These are phyloP conservation scores for Crucihimalaya himalaica DNA, from an alignment of 345 rosid species.

Conservation along the genomic window DNA sequence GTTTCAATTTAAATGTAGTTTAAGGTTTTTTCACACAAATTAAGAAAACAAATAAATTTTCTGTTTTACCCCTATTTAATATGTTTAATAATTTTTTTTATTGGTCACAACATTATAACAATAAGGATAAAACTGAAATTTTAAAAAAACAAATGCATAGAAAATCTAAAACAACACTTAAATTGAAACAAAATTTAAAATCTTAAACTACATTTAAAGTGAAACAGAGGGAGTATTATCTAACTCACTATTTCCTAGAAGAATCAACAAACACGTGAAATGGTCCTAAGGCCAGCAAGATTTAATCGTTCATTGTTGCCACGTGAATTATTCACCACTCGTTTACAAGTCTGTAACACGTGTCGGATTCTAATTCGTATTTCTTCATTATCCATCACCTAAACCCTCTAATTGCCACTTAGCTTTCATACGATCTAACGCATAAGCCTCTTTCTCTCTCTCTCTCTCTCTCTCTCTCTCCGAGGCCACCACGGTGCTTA, in stretches of 20 bases:
- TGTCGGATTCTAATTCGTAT: background rate
- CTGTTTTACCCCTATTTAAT: too few relatives aligned
- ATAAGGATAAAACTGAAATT: too few relatives aligned
- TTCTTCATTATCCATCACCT: background rate
- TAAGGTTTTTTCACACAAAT: too few relatives aligned
- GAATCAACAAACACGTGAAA: conserved; percentile 20
- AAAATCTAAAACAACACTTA: too few relatives aligned
- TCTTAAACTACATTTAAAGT: too few relatives aligned
- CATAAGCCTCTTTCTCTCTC: conserved; percentile 1
- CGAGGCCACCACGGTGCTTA: background rate
- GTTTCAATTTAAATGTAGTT: too few relatives aligned
- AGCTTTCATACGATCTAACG: background rate
- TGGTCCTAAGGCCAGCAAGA: background rate
- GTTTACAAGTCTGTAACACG: background rate
- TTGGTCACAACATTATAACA: too few relatives aligned
- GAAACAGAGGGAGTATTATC: too few relatives aligned
- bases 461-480: background rate
- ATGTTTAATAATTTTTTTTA: too few relatives aligned
- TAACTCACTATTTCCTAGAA: background rate
- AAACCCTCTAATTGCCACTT: background rate
- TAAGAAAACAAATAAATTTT: too few relatives aligned
- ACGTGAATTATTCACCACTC: background rate
- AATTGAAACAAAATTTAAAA: too few relatives aligned
- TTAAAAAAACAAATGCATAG: too few relatives aligned
- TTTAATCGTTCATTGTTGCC: background rate